phyloP scores from a whole-genome alignment of 805 yeast genomes.

The Ogataea parapolymorpha region DNA sequence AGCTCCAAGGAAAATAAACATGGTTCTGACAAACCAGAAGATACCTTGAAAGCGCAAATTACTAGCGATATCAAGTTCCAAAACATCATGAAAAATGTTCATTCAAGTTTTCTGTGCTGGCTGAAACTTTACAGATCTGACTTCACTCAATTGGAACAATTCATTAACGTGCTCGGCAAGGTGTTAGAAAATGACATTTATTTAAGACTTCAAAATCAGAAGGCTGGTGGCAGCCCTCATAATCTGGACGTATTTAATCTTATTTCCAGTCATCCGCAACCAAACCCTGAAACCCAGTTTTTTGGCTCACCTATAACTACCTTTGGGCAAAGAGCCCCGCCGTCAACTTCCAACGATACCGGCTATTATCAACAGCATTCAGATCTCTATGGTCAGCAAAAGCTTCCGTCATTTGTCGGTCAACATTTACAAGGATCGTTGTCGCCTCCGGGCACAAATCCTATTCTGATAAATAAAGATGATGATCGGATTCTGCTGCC shows the following conservation, averaged over 20 bases:
- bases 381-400: constrained; percentile 17
- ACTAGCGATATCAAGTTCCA: constrained; percentile 25
- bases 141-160: constrained; percentile 10
- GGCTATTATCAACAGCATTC: constrained; percentile 18
- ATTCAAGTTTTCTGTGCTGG: constrained; percentile 26
- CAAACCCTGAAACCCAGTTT: constrained; percentile 10
- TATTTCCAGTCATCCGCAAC: constrained; percentile 15
- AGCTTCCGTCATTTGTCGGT: constrained; percentile 7
- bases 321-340: background rate
- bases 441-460: constrained; percentile 7
- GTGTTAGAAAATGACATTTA: constrained; percentile 22
- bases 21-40: constrained; percentile 14
- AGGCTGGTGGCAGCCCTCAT: constrained; percentile 8
- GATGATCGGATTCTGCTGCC: constrained; percentile 19
- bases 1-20: constrained; percentile 13
- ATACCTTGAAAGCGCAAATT: constrained; percentile 21
- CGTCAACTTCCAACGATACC: constrained; percentile 10
- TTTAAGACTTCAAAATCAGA: constrained; percentile 11
- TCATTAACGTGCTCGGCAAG: constrained; percentile 11
- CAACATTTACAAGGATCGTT: constrained; percentile 6
- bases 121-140: constrained; percentile 21
- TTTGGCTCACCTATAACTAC: constrained; percentile 1
- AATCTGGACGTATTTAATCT: constrained; percentile 19
- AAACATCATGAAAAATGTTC: constrained; percentile 27
- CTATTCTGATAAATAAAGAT: constrained; percentile 5